Percentiles rank a stretch among this genome's conserved stretches.
Conservation (phyloP, 2,329 filamentous ascomycete genomes). For the Allantophomopsis cytisporea region DNA sequence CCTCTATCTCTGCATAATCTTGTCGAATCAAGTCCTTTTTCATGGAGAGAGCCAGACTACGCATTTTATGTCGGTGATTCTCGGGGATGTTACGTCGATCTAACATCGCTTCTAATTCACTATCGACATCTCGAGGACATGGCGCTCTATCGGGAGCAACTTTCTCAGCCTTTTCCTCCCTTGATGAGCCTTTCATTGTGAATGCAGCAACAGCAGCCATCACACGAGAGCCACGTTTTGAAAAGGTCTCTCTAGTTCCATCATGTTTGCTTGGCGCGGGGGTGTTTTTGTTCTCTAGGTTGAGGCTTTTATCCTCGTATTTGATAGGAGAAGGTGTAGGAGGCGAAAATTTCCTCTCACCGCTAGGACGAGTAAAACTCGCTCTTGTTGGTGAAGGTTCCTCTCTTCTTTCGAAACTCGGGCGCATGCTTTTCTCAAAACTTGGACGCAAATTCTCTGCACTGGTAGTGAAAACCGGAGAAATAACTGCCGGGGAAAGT, state of each 20-base stretch:
- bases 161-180: conserved; percentile 2
- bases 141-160: conserved; percentile 26
- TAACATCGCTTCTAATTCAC: conserved; percentile 48
- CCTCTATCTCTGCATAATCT: conserved; percentile 60
- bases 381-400: no score
- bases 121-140: conserved; percentile 29
- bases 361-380: no score
- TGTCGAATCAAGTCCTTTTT: conserved; percentile 94
- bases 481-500: no score
- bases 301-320: not conserved
- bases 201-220: conserved; percentile 46
- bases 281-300: conserved; percentile 9
- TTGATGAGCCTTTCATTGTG: no score
- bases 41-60: conserved; percentile 73
- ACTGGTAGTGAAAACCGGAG: no score
- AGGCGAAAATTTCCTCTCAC: no score
- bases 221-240: conserved; percentile 38
- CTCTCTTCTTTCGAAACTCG: no score
- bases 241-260: conserved; percentile 19
- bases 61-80: conserved; percentile 90
- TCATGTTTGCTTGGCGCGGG: conserved; percentile 15
- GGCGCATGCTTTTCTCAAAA: no score
- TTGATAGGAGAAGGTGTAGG: not conserved
- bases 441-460: no score
- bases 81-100: conserved; percentile 89